A percentile compares a stretch with the other conserved stretches of the same genome.
phyloP scores from a whole-genome alignment of 2,329 filamentous ascomycete genomes.

The Clonostachys rosea region DNA sequence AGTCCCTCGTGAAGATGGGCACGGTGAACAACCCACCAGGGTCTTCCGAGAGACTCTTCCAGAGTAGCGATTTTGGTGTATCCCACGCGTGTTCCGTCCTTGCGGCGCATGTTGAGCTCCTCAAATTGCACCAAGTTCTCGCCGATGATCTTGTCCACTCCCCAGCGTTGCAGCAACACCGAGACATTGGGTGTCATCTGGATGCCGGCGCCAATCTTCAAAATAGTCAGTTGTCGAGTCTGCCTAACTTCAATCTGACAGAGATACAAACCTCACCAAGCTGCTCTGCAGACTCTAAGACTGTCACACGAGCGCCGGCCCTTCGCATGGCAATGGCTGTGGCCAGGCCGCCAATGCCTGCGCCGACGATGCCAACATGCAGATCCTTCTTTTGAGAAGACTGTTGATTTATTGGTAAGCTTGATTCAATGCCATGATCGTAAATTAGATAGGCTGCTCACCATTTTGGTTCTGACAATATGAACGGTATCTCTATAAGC shows the following conservation, averaged over 20 bases:
- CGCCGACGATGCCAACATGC: slow-evolving; percentile 1
- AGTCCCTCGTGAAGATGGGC: neutral
- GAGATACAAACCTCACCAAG: neutral
- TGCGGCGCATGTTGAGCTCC: neutral
- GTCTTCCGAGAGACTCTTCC: neutral
- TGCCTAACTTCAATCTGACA: neutral
- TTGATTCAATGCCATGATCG: too few species aligned
- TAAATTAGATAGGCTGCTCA: too few species aligned
- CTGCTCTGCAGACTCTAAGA: neutral
- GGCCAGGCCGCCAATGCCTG: slow-evolving; percentile 1
- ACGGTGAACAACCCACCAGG: neutral
- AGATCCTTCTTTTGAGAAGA: neutral
- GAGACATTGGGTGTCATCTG: slow-evolving; percentile 21
- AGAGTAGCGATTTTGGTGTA: neutral
- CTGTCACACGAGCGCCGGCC: neutral
- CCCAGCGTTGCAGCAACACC: slow-evolving; percentile 15
- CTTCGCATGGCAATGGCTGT: slow-evolving; percentile 7
- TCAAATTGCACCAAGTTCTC: neutral
- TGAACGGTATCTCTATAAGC: too few species aligned
- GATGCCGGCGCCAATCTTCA: slow-evolving; percentile 18
- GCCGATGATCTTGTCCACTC: slow-evolving; percentile 3
- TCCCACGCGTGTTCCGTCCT: neutral
- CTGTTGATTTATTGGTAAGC: too few species aligned
- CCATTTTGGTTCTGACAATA: too few species aligned
- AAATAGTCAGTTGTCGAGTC: neutral